Percentiles rank a stretch among this genome's conserved stretches.
Evolutionary conservation across 257 asterid genomes (phyloP).

Genomic region (Verbascum thapsus): DNA sequence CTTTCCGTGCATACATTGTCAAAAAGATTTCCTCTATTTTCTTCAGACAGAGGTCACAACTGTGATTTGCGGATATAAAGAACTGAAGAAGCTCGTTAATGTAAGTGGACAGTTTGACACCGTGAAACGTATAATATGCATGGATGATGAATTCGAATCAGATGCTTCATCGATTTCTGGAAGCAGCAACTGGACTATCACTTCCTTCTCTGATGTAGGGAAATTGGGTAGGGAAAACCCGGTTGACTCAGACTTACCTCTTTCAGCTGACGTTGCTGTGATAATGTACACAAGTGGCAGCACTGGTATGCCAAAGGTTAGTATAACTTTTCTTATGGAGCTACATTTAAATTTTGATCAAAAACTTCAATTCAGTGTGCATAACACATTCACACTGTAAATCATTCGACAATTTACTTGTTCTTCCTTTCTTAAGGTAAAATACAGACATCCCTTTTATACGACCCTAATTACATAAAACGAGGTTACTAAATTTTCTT

Average conservation of each 20-base stretch:
- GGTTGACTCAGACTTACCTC: constrained; percentile 79
- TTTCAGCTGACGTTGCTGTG: constrained; percentile 88
- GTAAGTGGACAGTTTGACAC: constrained; percentile 90
- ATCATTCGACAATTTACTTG: not conserved
- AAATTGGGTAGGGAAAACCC: constrained; percentile 74
- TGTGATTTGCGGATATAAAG: constrained; percentile 88
- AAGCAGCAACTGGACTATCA: constrained; percentile 62
- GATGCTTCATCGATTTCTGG: constrained; percentile 59
- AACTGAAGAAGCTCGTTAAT: constrained; percentile 79
- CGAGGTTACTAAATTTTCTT: no score
- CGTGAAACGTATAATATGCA: constrained; percentile 77
- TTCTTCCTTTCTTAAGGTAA: not conserved
- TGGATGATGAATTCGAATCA: constrained; percentile 73
- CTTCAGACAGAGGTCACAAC: constrained; percentile 97
- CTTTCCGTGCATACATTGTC: constrained; percentile 18
- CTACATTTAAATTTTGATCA: not conserved
- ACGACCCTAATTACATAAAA: no score
- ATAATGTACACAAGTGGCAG: constrained; percentile 99
- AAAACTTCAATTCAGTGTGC: not conserved
- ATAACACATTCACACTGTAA: no score
- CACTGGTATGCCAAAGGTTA: constrained; percentile 97
- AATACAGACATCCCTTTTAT: no score
- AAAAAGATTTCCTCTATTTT: constrained; percentile 26
- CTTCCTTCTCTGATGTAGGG: constrained; percentile 70
- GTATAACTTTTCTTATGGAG: constrained; percentile 22